These are phyloP conservation scores for Pythium utonaiense DNA, from an alignment of 352 stramenopile genomes.

Conservation along the genomic window DNA sequence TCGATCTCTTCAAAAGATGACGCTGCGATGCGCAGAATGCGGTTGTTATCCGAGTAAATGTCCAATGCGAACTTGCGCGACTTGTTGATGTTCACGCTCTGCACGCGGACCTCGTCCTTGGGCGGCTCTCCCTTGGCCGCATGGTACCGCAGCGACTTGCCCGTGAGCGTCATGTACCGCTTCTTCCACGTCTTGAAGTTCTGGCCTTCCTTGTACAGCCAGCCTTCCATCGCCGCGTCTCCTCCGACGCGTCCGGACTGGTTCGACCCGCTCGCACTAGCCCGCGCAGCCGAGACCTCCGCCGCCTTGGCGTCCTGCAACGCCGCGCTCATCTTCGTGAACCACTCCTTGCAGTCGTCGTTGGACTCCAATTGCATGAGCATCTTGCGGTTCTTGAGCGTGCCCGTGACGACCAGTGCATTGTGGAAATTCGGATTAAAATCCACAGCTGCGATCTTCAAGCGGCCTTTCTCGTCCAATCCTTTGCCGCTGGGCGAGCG, in stretches of 20 bases:
- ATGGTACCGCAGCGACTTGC: conserved; percentile 63
- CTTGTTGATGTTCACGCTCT: conserved; percentile 70
- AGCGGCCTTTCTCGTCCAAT: conserved; percentile 70
- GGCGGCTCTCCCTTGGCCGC: conserved; percentile 47
- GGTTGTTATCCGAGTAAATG: conserved; percentile 81
- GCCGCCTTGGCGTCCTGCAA: conserved; percentile 23
- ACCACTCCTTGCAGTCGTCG: conserved; percentile 59
- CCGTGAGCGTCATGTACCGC: conserved; percentile 72
- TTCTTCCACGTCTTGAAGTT: conserved; percentile 89
- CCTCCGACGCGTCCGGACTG: no score
- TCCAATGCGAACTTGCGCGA: conserved; percentile 66
- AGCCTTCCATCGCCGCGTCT: conserved; percentile 51
- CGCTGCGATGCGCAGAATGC: conserved; percentile 65
- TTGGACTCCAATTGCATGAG: conserved; percentile 70
- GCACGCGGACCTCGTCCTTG: conserved; percentile 58
- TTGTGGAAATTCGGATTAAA: conserved; percentile 68
- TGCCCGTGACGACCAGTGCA: conserved; percentile 50
- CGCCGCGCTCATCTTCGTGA: conserved; percentile 41
- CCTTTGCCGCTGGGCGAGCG: conserved; percentile 67
- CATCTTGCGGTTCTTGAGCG: conserved; percentile 70
- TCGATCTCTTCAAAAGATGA: conserved; percentile 71
- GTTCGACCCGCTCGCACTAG: conserved; percentile 1
- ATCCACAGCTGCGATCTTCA: conserved; percentile 55
- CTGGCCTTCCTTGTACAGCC: conserved; percentile 79
- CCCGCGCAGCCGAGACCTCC: neutral